These are phyloP conservation scores for Pholiota adiposa DNA, from an alignment of 1,284 basidiomycete species.

Conservation along the genomic window DNA sequence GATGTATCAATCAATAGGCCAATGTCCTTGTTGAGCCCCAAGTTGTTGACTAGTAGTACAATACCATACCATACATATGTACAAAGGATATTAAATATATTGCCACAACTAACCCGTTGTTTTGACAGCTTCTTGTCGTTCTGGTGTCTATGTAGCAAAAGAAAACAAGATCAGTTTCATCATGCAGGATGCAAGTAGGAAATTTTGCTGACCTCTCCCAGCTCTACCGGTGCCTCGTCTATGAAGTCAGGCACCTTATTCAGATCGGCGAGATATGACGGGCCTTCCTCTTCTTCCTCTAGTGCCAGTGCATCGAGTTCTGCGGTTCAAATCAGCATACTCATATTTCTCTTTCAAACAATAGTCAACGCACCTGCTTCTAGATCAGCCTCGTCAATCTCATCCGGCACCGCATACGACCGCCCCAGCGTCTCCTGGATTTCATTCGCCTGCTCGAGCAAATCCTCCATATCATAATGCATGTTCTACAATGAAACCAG, in stretches of 20 bases:
- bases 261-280: constrained; percentile 85
- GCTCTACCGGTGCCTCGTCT: constrained; percentile 81
- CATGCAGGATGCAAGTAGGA: neutral
- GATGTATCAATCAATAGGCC: too few species aligned
- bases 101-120: constrained; percentile 42
- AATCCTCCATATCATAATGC: constrained; percentile 98
- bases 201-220: constrained; percentile 52
- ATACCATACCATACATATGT: constrained; percentile 12
- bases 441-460: constrained; percentile 97
- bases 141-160: constrained; percentile 35
- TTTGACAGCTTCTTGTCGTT: constrained; percentile 56
- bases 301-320: constrained; percentile 89
- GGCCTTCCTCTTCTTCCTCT: constrained; percentile 87
- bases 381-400: constrained; percentile 96
- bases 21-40: neutral
- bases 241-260: constrained; percentile 90
- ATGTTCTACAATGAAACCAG: constrained; percentile 62
- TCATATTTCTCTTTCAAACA: neutral
- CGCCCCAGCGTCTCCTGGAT: constrained; percentile 94
- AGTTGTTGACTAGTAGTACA: neutral
- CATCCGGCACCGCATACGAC: constrained; percentile 96
- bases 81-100: neutral
- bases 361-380: constrained; percentile 77
- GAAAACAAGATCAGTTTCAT: neutral
- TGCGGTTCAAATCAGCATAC: constrained; percentile 32